Evolutionary conservation across 1,284 basidiomycete genomes (phyloP).

Genomic region (Ganoderma resinaceum): DNA sequence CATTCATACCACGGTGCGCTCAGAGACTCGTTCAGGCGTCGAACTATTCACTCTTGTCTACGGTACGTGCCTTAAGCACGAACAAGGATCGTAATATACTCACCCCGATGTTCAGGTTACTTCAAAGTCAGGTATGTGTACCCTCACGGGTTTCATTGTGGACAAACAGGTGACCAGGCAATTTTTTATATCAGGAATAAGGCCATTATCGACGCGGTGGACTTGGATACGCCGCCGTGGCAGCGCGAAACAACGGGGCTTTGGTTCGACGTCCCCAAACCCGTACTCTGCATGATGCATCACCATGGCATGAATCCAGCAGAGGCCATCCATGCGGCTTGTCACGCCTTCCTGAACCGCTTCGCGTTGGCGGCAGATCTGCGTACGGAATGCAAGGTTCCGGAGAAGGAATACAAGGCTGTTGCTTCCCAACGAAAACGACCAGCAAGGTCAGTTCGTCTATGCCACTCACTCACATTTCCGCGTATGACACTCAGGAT

Average conservation of each 20-base stretch:
- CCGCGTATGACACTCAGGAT: not conserved
- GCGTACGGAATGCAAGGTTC: slow-evolving; percentile 86
- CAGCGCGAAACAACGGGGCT: slow-evolving; percentile 80
- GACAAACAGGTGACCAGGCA: not conserved
- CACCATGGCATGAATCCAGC: slow-evolving; percentile 68
- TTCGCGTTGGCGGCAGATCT: slow-evolving; percentile 78
- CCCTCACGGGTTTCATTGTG: not conserved
- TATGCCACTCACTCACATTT: not conserved
- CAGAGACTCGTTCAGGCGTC: slow-evolving; percentile 53
- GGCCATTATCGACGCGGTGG: slow-evolving; percentile 80
- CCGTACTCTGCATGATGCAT: slow-evolving; percentile 59
- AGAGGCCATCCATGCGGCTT: slow-evolving; percentile 85
- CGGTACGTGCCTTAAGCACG: slow-evolving; percentile 53
- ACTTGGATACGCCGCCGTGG: slow-evolving; percentile 83
- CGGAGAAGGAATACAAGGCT: slow-evolving; percentile 80
- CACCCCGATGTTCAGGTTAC: slow-evolving; percentile 36
- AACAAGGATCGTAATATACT: slow-evolving; percentile 18
- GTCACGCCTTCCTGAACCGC: slow-evolving; percentile 85
- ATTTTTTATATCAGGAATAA: slow-evolving; percentile 50
- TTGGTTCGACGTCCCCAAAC: slow-evolving; percentile 85
- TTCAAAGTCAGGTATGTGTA: slow-evolving; percentile 62
- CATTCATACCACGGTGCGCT: not conserved
- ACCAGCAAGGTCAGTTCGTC: slow-evolving; percentile 68
- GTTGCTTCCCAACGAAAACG: slow-evolving; percentile 69
- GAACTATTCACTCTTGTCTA: slow-evolving; percentile 79